phyloP scores from a whole-genome alignment of 1,284 basidiomycete genomes.

The Phellopilus nigrolimitatus region DNA sequence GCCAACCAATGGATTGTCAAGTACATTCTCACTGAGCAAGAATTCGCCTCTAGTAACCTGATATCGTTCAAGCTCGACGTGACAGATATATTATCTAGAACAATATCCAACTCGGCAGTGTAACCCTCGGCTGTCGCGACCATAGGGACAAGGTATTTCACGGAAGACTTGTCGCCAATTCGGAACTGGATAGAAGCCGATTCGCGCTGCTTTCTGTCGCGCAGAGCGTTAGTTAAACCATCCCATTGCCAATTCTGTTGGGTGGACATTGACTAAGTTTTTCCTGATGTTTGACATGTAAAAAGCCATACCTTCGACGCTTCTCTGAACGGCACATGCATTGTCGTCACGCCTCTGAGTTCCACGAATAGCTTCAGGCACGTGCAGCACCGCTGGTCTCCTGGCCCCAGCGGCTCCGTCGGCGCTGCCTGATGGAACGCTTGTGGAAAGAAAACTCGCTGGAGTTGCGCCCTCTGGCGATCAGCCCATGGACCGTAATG shows the following conservation, averaged over 20 bases:
- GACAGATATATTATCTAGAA: conserved; percentile 75
- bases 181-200: conserved; percentile 69
- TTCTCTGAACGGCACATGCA: conserved; percentile 85
- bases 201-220: conserved; percentile 53
- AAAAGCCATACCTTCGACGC: conserved; percentile 59
- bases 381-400: conserved; percentile 79
- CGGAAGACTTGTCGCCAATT: conserved; percentile 76
- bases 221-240: conserved; percentile 43
- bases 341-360: conserved; percentile 67
- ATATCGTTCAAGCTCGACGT: conserved; percentile 87
- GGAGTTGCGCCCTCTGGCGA: conserved; percentile 76
- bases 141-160: conserved; percentile 82
- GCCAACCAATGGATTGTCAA: neutral
- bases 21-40: conserved; percentile 54
- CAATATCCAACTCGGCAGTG: conserved; percentile 71
- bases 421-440: conserved; percentile 62
- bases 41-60: conserved; percentile 67
- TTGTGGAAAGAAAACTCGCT: conserved; percentile 77
- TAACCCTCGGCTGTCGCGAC: conserved; percentile 70
- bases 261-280: conserved; percentile 2
- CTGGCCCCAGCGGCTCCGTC: conserved; percentile 57
- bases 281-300: neutral
- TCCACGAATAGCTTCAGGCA: conserved; percentile 75
- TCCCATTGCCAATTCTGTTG: conserved; percentile 83
- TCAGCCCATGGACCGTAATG: conserved; percentile 95